These are phyloP conservation scores for Capsicum baccatum DNA, from an alignment of 257 asterid genomes.

Conservation along the genomic window DNA sequence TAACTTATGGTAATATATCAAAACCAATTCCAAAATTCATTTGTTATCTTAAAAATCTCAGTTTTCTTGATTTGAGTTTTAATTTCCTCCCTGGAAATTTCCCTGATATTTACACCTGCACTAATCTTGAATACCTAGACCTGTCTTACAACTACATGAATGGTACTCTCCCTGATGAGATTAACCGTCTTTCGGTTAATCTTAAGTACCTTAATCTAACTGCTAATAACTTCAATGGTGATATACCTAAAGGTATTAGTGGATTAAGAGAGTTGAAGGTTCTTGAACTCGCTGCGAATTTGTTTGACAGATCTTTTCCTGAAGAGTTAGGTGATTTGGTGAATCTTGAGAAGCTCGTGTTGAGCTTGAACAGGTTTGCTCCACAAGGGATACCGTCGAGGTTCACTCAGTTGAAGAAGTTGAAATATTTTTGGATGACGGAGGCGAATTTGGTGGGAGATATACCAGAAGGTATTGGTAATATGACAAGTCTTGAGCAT, in stretches of 20 bases:
- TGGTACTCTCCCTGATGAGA: constrained; percentile 61
- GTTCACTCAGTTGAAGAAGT: constrained; percentile 57
- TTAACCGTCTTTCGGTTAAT: constrained; percentile 50
- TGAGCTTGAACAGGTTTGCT: constrained; percentile 48
- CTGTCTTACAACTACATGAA: constrained; percentile 56
- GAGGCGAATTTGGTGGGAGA: constrained; percentile 58
- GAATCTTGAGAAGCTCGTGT: constrained; percentile 55
- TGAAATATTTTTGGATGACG: constrained; percentile 57
- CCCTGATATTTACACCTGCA: constrained; percentile 57
- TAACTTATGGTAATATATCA: constrained; percentile 38
- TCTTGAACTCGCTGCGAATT: constrained; percentile 42
- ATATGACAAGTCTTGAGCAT: constrained; percentile 57
- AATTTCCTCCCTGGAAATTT: constrained; percentile 54
- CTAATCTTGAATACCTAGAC: constrained; percentile 61
- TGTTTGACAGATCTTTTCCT: constrained; percentile 64
- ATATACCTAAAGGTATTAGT: constrained; percentile 68
- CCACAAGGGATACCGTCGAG: constrained; percentile 69
- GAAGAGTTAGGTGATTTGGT: constrained; percentile 58
- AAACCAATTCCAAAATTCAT: constrained; percentile 53
- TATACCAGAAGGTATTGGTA: constrained; percentile 64
- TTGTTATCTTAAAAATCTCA: constrained; percentile 61
- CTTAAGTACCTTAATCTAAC: constrained; percentile 50
- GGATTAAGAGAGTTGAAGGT: constrained; percentile 45
- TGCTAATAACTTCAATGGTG: constrained; percentile 62
- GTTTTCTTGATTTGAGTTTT: constrained; percentile 45